These are phyloP conservation scores for Aspergillus clavatus DNA, from an alignment of 2,329 filamentous ascomycete genomes.

Conservation along the genomic window DNA sequence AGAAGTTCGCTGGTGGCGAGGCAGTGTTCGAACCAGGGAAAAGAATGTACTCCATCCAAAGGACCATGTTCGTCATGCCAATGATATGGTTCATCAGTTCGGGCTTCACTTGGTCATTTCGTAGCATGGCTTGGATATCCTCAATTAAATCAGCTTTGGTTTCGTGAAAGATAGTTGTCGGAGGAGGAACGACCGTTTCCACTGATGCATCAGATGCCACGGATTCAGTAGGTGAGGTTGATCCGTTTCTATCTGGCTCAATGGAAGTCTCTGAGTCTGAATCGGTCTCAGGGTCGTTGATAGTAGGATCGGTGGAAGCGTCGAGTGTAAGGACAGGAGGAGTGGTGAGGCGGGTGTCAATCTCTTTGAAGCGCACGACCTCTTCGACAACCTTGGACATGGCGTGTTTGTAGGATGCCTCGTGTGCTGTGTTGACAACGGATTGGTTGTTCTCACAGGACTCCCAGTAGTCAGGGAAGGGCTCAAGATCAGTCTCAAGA, in stretches of 20 bases:
- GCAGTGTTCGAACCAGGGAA: conserved; percentile 12
- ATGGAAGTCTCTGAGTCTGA: background rate
- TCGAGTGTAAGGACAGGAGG: conserved; percentile 1
- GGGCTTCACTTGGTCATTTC: conserved; percentile 8
- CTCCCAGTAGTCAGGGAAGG: conserved; percentile 26
- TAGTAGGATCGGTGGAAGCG: background rate
- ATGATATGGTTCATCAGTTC: conserved; percentile 16
- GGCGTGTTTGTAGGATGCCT: conserved; percentile 21
- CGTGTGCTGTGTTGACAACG: conserved; percentile 8
- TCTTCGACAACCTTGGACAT: conserved; percentile 21
- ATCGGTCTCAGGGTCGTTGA: background rate
- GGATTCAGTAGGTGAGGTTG: no score
- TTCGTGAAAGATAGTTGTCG: background rate
- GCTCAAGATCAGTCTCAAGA: conserved; percentile 11
- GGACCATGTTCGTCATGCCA: conserved; percentile 17
- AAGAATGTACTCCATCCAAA: conserved; percentile 20
- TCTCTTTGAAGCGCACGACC: conserved; percentile 11
- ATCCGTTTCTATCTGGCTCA: background rate
- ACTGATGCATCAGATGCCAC: no score
- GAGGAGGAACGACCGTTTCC: background rate
- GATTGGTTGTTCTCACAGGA: conserved; percentile 6
- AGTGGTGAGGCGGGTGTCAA: conserved; percentile 12
- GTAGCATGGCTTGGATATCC: conserved; percentile 13
- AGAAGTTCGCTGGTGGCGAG: conserved; percentile 1
- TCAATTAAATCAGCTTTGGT: conserved; percentile 9